These are phyloP conservation scores for Eucalyptus pumila DNA, from an alignment of 345 rosid genomes.

Conservation along the genomic window DNA sequence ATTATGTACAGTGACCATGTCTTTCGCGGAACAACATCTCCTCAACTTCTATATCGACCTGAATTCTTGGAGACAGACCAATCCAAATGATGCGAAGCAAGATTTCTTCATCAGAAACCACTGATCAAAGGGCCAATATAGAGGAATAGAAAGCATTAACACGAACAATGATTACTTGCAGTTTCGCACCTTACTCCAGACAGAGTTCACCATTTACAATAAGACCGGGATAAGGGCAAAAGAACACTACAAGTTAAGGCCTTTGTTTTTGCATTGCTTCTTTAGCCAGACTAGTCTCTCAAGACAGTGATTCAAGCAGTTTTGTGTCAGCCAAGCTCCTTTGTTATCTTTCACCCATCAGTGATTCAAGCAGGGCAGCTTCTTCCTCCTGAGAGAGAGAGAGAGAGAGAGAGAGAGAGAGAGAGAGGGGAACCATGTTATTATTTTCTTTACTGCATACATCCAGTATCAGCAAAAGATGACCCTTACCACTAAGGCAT, in stretches of 20 bases:
- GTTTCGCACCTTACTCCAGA: neutral
- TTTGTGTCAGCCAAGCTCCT: neutral
- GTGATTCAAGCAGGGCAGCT: conserved; percentile 72
- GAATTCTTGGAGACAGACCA: neutral
- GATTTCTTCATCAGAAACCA: neutral
- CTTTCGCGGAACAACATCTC: neutral
- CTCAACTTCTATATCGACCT: neutral
- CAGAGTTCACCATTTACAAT: neutral
- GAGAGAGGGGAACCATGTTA: neutral
- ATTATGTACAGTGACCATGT: neutral
- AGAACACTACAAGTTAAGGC: neutral
- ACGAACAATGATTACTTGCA: neutral
- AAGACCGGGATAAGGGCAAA: neutral
- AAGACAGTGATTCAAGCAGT: neutral
- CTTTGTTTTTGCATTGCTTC: neutral
- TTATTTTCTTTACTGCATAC: neutral
- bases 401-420: neutral
- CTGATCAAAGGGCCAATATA: neutral
- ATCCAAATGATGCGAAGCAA: neutral
- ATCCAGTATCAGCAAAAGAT: neutral
- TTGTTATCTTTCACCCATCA: conserved; percentile 48
- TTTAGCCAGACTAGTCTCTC: neutral
- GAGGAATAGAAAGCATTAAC: neutral
- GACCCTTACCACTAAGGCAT: conserved; percentile 74
- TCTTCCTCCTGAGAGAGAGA: conserved; percentile 60